Evolutionary conservation across 2,329 filamentous ascomycete species (phyloP).

Genomic region (Monosporascus sp.): DNA sequence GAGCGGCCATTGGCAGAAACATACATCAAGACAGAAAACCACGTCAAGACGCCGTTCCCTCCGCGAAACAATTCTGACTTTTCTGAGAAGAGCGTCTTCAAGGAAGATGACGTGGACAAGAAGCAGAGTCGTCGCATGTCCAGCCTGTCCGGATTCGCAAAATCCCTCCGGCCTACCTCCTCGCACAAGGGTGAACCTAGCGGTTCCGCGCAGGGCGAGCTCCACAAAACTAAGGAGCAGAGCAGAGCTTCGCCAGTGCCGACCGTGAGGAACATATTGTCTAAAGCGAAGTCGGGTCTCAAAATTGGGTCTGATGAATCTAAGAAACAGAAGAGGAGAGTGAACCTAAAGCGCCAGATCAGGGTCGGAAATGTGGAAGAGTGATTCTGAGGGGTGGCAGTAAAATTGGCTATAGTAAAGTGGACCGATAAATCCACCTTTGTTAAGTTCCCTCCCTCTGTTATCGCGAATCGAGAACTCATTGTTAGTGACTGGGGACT

Average conservation of each 20-base stretch:
- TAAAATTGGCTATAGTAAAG: too few species aligned
- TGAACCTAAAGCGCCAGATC: slow-evolving; percentile 17
- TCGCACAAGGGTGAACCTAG: slow-evolving; percentile 3
- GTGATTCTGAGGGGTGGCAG: too few species aligned
- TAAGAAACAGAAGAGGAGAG: slow-evolving; percentile 16
- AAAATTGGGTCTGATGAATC: slow-evolving; percentile 14
- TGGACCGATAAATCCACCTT: too few species aligned
- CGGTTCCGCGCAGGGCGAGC: slow-evolving; percentile 2
- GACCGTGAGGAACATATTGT: slow-evolving; percentile 17
- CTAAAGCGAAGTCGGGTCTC: slow-evolving; percentile 18
- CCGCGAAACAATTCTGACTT: neutral
- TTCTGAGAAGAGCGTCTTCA: slow-evolving; percentile 6
- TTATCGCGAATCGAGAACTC: too few species aligned
- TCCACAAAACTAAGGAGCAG: slow-evolving; percentile 1
- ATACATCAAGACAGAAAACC: slow-evolving; percentile 13
- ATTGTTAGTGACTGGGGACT: too few species aligned
- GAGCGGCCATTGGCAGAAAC: slow-evolving; percentile 11
- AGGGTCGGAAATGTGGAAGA: slow-evolving; percentile 1
- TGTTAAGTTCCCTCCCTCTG: too few species aligned
- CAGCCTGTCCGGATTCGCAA: slow-evolving; percentile 9
- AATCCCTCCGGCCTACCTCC: slow-evolving; percentile 1
- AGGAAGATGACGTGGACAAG: slow-evolving; percentile 1
- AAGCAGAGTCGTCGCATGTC: slow-evolving; percentile 7
- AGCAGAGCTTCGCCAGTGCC: slow-evolving; percentile 7
- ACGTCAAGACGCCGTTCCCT: slow-evolving; percentile 20